Evolutionary conservation across 805 yeast species (phyloP), one percentile per base, ranked within the genome.

Genomic region (Debaryomyces maramus): DNA sequence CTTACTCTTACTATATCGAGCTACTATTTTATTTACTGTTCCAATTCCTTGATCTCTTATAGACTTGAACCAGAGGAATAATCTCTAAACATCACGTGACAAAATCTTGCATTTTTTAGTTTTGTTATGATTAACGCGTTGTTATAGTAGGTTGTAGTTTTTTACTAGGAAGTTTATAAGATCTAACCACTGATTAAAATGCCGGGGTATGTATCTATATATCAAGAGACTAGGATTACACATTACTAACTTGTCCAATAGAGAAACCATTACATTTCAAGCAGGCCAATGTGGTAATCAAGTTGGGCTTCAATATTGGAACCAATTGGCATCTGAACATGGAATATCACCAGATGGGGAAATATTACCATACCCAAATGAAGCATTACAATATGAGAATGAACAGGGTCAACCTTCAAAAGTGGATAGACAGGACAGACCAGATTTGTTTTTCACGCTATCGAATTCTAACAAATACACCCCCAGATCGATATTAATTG

Each of bases 281-380:
- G 79, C 80, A 8, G 96, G 96, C 18, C 99, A 93, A 65, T 93
- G 99, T 68, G 99, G 99, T 42, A 93, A 93, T 63, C 98, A 91
- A 59, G 83, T 91, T 1, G 97, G 97, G 18, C 79, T 86, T 40
- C 85, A 85, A 60, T 91, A 90, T 61, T 93, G 99, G 99, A 74
- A 80, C 34, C 96, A 88, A 59, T 61, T 91, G 39, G 86, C 95
- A 31, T 63, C 71, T 20, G 98, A 91, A 54, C 99, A 91, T 55
- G 96, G 95, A 0, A 83, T 91, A 16, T 50, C 60, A n/a, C 61
- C 77, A 0, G 88, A 83, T 51, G 91, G 91, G 2, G 67, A 77
- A 3, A 63, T 72, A 8, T 45, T 57, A 15, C 66, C 74, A 8
- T 61, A 55, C 38, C 69, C 69, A 10, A 55, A 60, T n/a, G 46